Evolutionary conservation across 768 basidiomycete genomes (phyloP), one percentile per base, ranked within the genome.

Genomic region (Lactarius deliciosus): DNA sequence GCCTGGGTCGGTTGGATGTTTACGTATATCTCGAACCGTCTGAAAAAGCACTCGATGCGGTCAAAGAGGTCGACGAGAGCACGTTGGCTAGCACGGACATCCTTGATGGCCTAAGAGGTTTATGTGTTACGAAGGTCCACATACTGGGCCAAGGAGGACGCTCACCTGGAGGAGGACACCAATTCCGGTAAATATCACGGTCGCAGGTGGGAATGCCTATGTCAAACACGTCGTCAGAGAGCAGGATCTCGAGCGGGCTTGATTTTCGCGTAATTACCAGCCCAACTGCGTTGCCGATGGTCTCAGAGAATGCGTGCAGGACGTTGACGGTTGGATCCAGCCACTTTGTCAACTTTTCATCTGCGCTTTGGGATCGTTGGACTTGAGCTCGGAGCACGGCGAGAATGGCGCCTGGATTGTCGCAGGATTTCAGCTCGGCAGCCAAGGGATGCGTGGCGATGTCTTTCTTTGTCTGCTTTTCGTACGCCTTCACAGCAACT

Each of bases 281-380:
- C 50, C 50, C 50, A 53, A 53, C 50, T 25, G 13, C 50, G 50
- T 28, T 53, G 50, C 50, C 50, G 50, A 53, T 5, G 22, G 50
- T 53, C 50, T 53, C 50, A 13, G 50, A 53, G 25, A 53, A 28
- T 22, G 13, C 11, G 15, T 10, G n/a, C 50, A 53, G 15, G 22
- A 53, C 50, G 50, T 53, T 53, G 50, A 53, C 50, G 15, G 25
- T 53, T 28, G 50, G 22, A 28, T 53, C 50, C 50, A 53, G 50
- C 50, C 50, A 53, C 25, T 16, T 53, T 25, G 50, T 53, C 50
- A 53, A 25, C 50, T 53, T 53, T 11, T 28, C 50, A 5, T 25
- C 50, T 7, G 50, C 25, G 13, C 50, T 28, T 53, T 25, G 47
- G 11, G 47, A 50, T 22, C 11, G 50, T 22, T 25, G 50, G 22